Evolutionary conservation across 257 asterid genomes (phyloP).

Genomic region (Mentha longifolia): DNA sequence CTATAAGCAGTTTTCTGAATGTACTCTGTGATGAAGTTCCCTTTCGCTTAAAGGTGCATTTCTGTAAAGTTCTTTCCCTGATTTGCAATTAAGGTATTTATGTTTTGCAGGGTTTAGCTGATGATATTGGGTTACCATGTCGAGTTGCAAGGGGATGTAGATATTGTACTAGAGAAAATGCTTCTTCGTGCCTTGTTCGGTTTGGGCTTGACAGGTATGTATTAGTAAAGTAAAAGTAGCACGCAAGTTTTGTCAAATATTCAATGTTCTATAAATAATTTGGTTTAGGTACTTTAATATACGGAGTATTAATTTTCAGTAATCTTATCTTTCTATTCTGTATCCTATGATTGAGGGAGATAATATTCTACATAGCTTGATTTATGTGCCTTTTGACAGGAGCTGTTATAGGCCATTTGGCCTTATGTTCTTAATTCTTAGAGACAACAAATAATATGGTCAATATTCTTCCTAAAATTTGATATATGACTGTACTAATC

Average conservation of each 20-base stretch:
- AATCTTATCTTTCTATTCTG: constrained; percentile 8
- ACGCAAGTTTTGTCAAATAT: constrained; percentile 3
- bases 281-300: background rate
- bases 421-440: constrained; percentile 24
- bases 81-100: constrained; percentile 31
- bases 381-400: constrained; percentile 18
- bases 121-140: constrained; percentile 86
- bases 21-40: background rate
- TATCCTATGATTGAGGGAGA: constrained; percentile 18
- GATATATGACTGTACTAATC: constrained; percentile 22
- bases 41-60: constrained; percentile 19
- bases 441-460: constrained; percentile 7
- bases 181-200: constrained; percentile 94
- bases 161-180: constrained; percentile 76
- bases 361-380: constrained; percentile 15
- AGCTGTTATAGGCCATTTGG: constrained; percentile 9
- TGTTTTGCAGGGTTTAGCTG: constrained; percentile 86
- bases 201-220: constrained; percentile 84
- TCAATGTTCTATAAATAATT: constrained; percentile 2
- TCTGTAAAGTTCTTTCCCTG: constrained; percentile 17
- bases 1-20: constrained; percentile 6
- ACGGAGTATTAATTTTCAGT: background rate
- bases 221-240: background rate
- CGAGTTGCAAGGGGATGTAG: constrained; percentile 97
- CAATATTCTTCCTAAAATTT: constrained; percentile 3